A percentile compares a stretch with the other conserved stretches of the same genome.
These are phyloP conservation scores for Chiua sp. DNA, from an alignment of 1,284 basidiomycete species.

Conservation along the genomic window DNA sequence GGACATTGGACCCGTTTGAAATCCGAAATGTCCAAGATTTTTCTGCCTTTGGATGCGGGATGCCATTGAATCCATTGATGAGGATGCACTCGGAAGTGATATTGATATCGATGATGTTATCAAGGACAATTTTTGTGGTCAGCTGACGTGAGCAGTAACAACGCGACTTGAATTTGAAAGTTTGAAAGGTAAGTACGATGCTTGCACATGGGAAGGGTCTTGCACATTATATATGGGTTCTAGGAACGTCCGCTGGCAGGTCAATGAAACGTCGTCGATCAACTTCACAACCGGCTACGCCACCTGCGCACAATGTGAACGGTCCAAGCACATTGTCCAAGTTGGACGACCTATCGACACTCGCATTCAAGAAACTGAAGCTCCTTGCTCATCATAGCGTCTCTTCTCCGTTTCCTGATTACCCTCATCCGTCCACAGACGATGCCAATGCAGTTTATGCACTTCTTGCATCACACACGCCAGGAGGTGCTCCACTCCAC, in stretches of 20 bases:
- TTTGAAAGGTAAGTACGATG: too few species aligned
- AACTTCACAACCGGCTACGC: not conserved
- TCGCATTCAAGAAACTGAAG: constrained; percentile 55
- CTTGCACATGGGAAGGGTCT: not conserved
- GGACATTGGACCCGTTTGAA: too few species aligned
- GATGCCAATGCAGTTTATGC: constrained; percentile 55
- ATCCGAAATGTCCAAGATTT: too few species aligned
- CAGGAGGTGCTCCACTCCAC: constrained; percentile 31
- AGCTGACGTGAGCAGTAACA: too few species aligned
- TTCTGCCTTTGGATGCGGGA: too few species aligned
- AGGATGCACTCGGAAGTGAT: too few species aligned
- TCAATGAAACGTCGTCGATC: constrained; percentile 24
- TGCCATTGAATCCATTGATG: too few species aligned
- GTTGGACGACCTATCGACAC: constrained; percentile 13
- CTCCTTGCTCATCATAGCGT: constrained; percentile 48
- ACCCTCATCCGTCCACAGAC: constrained; percentile 51
- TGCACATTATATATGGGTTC: too few species aligned
- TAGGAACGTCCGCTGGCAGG: not conserved
- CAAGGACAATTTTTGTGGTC: too few species aligned
- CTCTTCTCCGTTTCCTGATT: constrained; percentile 61
- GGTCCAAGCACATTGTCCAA: not conserved
- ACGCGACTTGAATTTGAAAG: too few species aligned
- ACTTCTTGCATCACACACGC: constrained; percentile 45
- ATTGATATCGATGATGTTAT: too few species aligned
- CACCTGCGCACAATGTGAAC: not conserved